These are phyloP conservation scores for Trametes hirsuta DNA, from an alignment of 1,284 basidiomycete species.

Conservation along the genomic window DNA sequence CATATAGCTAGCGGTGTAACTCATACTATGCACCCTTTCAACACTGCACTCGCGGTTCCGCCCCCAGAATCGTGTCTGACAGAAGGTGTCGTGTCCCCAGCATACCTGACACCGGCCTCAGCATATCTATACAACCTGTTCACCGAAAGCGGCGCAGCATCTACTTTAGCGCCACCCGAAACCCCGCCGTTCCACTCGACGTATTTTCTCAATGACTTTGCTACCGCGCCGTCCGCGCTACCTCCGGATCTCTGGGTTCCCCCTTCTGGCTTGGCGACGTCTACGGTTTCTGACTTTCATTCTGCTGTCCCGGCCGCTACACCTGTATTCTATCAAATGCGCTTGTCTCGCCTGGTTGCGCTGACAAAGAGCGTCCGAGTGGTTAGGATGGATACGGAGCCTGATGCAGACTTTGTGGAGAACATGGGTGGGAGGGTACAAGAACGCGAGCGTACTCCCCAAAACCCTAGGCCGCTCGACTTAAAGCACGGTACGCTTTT, in stretches of 20 bases:
- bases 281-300: background rate
- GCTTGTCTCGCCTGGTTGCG: constrained; percentile 19
- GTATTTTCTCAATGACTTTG: background rate
- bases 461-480: too few relatives aligned
- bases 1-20: background rate
- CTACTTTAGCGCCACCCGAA: background rate
- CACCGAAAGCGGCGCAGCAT: background rate
- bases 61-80: background rate
- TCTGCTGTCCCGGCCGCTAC: background rate
- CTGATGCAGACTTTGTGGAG: background rate
- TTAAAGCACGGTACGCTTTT: too few relatives aligned
- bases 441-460: too few relatives aligned
- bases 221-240: background rate
- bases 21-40: background rate
- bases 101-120: background rate
- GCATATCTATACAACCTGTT: constrained; percentile 18
- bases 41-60: background rate
- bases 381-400: background rate
- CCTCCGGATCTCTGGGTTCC: constrained; percentile 1
- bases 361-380: constrained; percentile 20
- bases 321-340: constrained; percentile 26
- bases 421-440: too few relatives aligned
- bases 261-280: background rate
- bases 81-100: background rate
- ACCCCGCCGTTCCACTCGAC: constrained; percentile 1